These are phyloP conservation scores for Teratosphaeria viscida DNA, from an alignment of 2,329 filamentous ascomycete genomes.

Conservation along the genomic window DNA sequence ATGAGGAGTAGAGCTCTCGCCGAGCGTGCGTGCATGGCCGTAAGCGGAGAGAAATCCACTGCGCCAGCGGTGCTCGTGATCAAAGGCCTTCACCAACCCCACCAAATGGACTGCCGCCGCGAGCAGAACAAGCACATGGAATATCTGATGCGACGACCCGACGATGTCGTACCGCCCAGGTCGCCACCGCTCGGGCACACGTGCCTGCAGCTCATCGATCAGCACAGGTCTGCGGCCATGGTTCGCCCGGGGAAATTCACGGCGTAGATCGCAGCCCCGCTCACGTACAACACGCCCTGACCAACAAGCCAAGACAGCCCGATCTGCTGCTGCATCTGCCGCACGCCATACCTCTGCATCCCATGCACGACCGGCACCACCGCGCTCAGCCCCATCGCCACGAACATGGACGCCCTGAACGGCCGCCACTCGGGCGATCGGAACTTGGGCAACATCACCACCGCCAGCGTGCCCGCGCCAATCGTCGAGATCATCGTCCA, in stretches of 20 bases:
- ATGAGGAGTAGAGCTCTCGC: not conserved
- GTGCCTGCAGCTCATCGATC: constrained; percentile 38
- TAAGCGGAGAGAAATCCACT: constrained; percentile 5
- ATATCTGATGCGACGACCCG: constrained; percentile 92
- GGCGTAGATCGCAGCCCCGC: constrained; percentile 78
- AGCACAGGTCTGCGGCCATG: not conserved
- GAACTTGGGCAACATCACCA: constrained; percentile 73
- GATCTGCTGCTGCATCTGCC: constrained; percentile 59
- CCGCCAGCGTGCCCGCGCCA: constrained; percentile 62
- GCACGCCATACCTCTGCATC: constrained; percentile 54
- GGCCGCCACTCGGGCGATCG: constrained; percentile 74
- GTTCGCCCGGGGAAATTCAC: constrained; percentile 39
- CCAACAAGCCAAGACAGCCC: constrained; percentile 70
- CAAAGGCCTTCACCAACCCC: constrained; percentile 74
- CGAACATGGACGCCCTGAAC: constrained; percentile 81
- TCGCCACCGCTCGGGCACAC: constrained; percentile 69
- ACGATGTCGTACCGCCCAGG: constrained; percentile 81
- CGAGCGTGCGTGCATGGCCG: constrained; percentile 3
- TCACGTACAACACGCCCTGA: constrained; percentile 74
- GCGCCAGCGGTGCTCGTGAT: constrained; percentile 55
- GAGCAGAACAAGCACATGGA: constrained; percentile 78
- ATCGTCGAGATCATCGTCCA: constrained; percentile 69
- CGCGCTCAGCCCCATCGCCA: constrained; percentile 73
- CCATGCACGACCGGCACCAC: constrained; percentile 76
- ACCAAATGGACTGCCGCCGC: constrained; percentile 74